Evolutionary conservation across 768 basidiomycete species (phyloP).

Genomic region (Kwoniella heveanensis): DNA sequence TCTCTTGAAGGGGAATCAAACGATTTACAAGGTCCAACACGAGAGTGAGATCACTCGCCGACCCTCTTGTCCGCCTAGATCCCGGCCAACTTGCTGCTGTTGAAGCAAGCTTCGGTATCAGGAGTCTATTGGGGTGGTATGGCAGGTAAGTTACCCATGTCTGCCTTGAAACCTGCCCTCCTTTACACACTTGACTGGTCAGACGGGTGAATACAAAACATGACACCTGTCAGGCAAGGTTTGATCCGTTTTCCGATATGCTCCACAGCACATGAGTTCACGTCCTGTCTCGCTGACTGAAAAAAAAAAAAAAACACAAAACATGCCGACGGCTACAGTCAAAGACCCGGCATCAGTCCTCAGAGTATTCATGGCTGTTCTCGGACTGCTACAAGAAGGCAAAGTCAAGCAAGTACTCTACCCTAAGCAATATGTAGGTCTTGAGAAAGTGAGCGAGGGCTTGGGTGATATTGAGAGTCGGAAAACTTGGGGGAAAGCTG

Average conservation of each 20-base stretch:
- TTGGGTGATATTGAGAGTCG: slow-evolving; percentile 74
- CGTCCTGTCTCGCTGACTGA: too few species aligned
- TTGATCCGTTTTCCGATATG: too few species aligned
- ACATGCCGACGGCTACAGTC: too few species aligned
- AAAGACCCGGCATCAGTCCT: slow-evolving; percentile 69
- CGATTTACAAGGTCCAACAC: too few species aligned
- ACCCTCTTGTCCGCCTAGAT: slow-evolving; percentile 57
- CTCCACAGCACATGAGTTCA: too few species aligned
- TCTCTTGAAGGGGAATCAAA: too few species aligned
- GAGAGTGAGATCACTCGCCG: too few species aligned
- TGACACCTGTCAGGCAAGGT: too few species aligned
- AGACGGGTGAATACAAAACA: too few species aligned
- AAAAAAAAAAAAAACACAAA: too few species aligned
- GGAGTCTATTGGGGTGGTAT: slow-evolving; percentile 90
- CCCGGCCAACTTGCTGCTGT: slow-evolving; percentile 71
- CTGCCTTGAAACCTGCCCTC: too few species aligned
- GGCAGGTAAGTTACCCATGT: slow-evolving; percentile 60
- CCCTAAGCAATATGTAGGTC: slow-evolving; percentile 65
- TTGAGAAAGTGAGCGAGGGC: slow-evolving; percentile 70
- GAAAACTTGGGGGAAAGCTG: slow-evolving; percentile 89
- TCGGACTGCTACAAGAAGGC: slow-evolving; percentile 70
- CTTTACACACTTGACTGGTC: too few species aligned
- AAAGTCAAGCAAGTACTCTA: slow-evolving; percentile 72
- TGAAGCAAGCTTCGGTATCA: slow-evolving; percentile 81
- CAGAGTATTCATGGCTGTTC: slow-evolving; percentile 71